These are phyloP conservation scores for Wickerhamomyces sp. DNA, from an alignment of 1,139 yeast genomes.

Conservation along the genomic window DNA sequence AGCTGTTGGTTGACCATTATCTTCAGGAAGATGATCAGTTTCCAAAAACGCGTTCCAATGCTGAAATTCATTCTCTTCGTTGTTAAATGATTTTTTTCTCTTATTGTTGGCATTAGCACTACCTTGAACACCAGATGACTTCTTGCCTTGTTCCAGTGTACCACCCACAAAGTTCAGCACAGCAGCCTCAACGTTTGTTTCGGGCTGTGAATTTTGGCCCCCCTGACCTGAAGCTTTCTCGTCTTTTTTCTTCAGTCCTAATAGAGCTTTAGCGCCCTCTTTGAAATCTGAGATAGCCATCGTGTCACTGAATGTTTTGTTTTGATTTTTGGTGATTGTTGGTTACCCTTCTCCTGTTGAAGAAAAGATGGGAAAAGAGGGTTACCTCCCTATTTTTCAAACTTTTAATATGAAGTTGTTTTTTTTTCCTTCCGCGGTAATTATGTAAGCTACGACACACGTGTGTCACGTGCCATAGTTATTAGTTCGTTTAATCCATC, in stretches of 20 bases:
- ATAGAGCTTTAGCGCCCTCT: constrained; percentile 27
- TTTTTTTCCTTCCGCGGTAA: not conserved
- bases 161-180: constrained; percentile 68
- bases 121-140: too few relatives aligned
- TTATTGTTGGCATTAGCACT: too few relatives aligned
- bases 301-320: not conserved
- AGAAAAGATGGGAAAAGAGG: constrained; percentile 1
- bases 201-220: constrained; percentile 9
- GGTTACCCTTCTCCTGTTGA: constrained; percentile 5
- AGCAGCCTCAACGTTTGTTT: constrained; percentile 58
- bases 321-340: constrained; percentile 1
- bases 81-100: constrained; percentile 22
- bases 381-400: not conserved
- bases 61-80: constrained; percentile 22
- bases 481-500: too few relatives aligned
- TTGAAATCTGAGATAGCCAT: constrained; percentile 21
- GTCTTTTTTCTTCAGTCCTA: constrained; percentile 23
- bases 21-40: constrained; percentile 22
- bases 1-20: constrained; percentile 12
- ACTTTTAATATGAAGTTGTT: not conserved
- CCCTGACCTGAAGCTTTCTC: constrained; percentile 6
- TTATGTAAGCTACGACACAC: too few relatives aligned
- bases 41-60: constrained; percentile 30
- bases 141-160: constrained; percentile 35
- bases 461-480: too few relatives aligned